phyloP scores from a whole-genome alignment of 2,329 filamentous ascomycete species.

The Corniculantispora saksenae region DNA sequence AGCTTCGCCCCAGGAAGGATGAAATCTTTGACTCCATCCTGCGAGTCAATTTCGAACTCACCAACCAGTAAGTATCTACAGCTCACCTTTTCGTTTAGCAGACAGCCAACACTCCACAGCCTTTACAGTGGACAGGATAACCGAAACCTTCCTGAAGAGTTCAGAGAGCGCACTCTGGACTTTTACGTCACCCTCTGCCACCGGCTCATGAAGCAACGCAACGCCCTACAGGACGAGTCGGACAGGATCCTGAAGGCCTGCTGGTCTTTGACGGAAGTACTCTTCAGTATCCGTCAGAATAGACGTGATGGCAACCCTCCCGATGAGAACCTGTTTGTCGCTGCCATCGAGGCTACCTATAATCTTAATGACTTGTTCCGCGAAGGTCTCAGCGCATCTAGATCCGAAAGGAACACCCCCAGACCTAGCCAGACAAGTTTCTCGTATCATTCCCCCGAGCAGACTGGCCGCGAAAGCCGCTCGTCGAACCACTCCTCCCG shows the following conservation, averaged over 20 bases:
- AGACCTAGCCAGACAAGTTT: conserved; percentile 78
- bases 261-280: conserved; percentile 88
- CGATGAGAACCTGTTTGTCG: conserved; percentile 74
- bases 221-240: conserved; percentile 75
- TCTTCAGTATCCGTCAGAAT: conserved; percentile 86
- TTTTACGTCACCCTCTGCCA: conserved; percentile 95
- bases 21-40: conserved; percentile 83
- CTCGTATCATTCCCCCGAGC: conserved; percentile 53
- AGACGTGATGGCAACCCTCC: conserved; percentile 69
- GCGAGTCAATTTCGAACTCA: conserved; percentile 90
- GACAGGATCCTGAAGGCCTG: conserved; percentile 83
- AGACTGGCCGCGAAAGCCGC: conserved; percentile 49
- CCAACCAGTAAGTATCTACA: conserved; percentile 68
- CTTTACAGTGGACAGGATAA: conserved; percentile 87
- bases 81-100: background rate
- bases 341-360: conserved; percentile 17
- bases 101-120: conserved; percentile 36
- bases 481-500: conserved; percentile 53
- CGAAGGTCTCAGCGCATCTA: conserved; percentile 63
- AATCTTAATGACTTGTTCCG: conserved; percentile 16
- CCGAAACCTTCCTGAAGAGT: conserved; percentile 77
- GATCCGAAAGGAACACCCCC: conserved; percentile 83
- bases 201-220: conserved; percentile 91
- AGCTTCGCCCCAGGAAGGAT: conserved; percentile 76
- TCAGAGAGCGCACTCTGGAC: conserved; percentile 85